phyloP scores from a whole-genome alignment of 768 basidiomycete genomes.

The Mycena kentingensis region DNA sequence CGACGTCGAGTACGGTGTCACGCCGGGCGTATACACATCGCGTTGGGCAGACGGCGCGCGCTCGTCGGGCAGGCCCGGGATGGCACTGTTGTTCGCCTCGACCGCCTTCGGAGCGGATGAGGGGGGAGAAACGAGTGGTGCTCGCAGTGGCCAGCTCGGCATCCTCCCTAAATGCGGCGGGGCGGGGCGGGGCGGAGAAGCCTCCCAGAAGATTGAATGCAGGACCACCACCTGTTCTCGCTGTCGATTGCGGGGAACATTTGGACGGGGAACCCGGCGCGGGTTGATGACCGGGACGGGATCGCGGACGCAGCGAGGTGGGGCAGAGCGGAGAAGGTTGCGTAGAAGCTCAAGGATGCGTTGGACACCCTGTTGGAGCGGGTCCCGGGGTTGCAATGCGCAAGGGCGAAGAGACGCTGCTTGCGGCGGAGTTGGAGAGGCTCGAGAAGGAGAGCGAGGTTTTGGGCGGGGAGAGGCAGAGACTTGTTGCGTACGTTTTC shows the following conservation, averaged over 20 bases:
- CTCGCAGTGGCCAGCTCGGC: too few species aligned
- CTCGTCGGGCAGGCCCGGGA: too few species aligned
- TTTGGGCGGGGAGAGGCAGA: conserved; percentile 50
- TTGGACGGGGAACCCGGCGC: conserved; percentile 35
- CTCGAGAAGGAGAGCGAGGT: conserved; percentile 36
- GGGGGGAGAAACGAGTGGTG: too few species aligned
- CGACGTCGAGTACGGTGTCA: too few species aligned
- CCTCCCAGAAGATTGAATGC: conserved; percentile 44
- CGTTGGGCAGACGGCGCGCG: too few species aligned
- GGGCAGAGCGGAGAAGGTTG: conserved; percentile 27
- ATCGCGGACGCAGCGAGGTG: conserved; percentile 28
- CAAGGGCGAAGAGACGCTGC: conserved; percentile 19
- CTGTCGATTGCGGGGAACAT: conserved; percentile 44
- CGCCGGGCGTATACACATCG: too few species aligned
- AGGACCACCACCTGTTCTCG: conserved; percentile 41
- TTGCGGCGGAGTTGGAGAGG: conserved; percentile 28
- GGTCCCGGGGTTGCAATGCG: conserved; percentile 1
- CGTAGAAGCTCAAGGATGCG: conserved; percentile 16
- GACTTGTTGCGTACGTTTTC: conserved; percentile 46
- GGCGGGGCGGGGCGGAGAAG: conserved; percentile 37
- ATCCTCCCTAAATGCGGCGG: conserved; percentile 31
- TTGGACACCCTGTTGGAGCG: conserved; percentile 18
- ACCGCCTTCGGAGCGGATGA: too few species aligned
- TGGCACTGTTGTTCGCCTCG: too few species aligned
- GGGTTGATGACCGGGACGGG: conserved; percentile 12